Conservation (phyloP, 371 early-diverging fungal genomes). For the Capillidium rhysosporum region DNA sequence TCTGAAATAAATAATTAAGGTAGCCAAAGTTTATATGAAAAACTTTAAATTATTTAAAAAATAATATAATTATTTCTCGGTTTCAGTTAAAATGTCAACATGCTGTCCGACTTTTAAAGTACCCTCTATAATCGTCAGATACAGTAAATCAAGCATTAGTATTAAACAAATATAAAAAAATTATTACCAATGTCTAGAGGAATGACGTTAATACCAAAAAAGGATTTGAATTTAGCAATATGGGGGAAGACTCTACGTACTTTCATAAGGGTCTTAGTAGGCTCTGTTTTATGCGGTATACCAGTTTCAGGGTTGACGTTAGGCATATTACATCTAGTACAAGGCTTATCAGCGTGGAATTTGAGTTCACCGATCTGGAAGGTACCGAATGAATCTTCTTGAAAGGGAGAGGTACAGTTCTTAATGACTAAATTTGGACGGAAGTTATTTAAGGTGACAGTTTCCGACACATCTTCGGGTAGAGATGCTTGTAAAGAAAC, state of each 20-base stretch:
- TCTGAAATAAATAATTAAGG: no score
- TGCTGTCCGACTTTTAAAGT: no score
- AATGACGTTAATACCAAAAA: conserved; percentile 15
- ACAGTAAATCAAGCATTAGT: neutral
- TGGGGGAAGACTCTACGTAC: conserved; percentile 7
- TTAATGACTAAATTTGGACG: conserved; percentile 18
- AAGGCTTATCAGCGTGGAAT: conserved; percentile 4
- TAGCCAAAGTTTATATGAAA: no score
- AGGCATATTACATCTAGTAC: conserved; percentile 10
- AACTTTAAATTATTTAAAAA: no score
- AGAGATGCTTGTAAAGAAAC: conserved; percentile 12
- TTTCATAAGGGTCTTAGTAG: conserved; percentile 18
- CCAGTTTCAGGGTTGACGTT: conserved; percentile 20
- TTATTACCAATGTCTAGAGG: conserved; percentile 5
- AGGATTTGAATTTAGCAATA: conserved; percentile 13
- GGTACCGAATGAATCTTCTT: conserved; percentile 18
- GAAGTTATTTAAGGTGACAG: conserved; percentile 15
- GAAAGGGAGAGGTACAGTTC: conserved; percentile 15
- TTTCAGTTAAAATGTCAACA: no score
- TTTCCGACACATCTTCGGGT: conserved; percentile 9
- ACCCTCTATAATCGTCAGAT: no score
- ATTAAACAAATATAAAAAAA: neutral
- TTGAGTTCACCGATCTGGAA: conserved; percentile 10
- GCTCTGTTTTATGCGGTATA: conserved; percentile 14
- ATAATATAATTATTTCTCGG: no score